Conservation (phyloP, 2,329 filamentous ascomycete genomes). For the Colletotrichum sublineola region DNA sequence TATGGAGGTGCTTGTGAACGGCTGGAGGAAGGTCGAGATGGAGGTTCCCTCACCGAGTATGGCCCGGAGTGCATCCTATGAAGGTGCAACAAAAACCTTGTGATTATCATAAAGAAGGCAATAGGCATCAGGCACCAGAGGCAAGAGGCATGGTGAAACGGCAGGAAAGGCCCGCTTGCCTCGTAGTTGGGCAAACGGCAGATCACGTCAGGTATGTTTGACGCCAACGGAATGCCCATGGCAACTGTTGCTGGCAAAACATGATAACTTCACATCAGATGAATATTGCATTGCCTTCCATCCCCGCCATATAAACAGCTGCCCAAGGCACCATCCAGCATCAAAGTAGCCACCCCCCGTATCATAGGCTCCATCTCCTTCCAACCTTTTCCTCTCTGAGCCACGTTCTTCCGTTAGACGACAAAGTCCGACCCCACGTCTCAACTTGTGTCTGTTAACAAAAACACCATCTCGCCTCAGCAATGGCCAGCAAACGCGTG, state of each 20-base stretch:
- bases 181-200: neutral
- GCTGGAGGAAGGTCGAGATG: neutral
- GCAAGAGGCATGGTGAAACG: too few species aligned
- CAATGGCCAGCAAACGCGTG: neutral
- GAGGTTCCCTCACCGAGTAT: neutral
- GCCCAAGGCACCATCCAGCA: neutral
- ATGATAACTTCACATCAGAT: neutral
- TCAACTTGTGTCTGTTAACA: too few species aligned
- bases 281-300: neutral
- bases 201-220: too few species aligned
- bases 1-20: too few species aligned
- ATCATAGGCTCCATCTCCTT: neutral
- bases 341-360: neutral
- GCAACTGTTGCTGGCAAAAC: neutral
- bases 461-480: neutral
- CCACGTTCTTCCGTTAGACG: neutral
- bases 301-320: neutral
- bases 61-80: accelerated
- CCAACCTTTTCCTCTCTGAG: neutral
- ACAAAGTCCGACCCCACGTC: neutral
- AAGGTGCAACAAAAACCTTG: neutral
- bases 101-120: neutral
- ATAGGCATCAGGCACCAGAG: too few species aligned
- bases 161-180: neutral
- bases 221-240: neutral